Percentiles rank a stretch among this genome's conserved stretches.
Evolutionary conservation across 1,284 basidiomycete species (phyloP).

Genomic region (Ceratobasidium sp.): DNA sequence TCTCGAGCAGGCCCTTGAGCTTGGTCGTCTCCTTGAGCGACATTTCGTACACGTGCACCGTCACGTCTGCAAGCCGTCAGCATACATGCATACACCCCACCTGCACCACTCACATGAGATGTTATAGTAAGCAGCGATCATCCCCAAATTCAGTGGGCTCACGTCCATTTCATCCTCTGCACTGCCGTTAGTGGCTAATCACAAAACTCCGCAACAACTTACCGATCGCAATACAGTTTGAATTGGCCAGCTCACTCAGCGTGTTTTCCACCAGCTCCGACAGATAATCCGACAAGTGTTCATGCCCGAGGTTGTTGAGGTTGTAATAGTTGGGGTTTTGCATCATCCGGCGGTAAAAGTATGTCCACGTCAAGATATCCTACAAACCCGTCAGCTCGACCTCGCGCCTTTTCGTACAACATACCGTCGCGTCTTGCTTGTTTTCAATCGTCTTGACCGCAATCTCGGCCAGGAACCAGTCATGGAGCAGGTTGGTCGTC

Average conservation of each 20-base stretch:
- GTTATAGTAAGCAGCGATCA: constrained; percentile 96
- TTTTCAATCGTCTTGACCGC: constrained; percentile 99
- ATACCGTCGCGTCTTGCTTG: constrained; percentile 94
- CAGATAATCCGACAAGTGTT: constrained; percentile 92
- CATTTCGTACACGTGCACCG: constrained; percentile 95
- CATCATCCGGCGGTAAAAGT: constrained; percentile 96
- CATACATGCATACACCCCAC: neutral
- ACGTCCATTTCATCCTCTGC: constrained; percentile 94
- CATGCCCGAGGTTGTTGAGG: constrained; percentile 91
- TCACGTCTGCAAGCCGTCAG: constrained; percentile 74
- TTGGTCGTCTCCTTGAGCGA: constrained; percentile 98
- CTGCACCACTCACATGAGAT: constrained; percentile 84
- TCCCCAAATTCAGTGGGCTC: constrained; percentile 90
- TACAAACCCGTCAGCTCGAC: constrained; percentile 54
- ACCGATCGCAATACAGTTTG: constrained; percentile 96
- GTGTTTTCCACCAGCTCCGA: constrained; percentile 97
- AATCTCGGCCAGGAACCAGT: constrained; percentile 99
- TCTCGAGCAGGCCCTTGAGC: constrained; percentile 95
- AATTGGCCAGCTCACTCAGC: constrained; percentile 89
- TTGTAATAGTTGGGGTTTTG: constrained; percentile 98
- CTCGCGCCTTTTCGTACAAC: constrained; percentile 54
- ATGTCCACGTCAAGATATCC: constrained; percentile 95
- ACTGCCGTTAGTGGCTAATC: constrained; percentile 45
- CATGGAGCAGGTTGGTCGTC: constrained; percentile 87
- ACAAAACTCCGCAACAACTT: constrained; percentile 53